Conservation (phyloP, 2,329 filamentous ascomycete genomes). For the Triangularia verruculosa region DNA sequence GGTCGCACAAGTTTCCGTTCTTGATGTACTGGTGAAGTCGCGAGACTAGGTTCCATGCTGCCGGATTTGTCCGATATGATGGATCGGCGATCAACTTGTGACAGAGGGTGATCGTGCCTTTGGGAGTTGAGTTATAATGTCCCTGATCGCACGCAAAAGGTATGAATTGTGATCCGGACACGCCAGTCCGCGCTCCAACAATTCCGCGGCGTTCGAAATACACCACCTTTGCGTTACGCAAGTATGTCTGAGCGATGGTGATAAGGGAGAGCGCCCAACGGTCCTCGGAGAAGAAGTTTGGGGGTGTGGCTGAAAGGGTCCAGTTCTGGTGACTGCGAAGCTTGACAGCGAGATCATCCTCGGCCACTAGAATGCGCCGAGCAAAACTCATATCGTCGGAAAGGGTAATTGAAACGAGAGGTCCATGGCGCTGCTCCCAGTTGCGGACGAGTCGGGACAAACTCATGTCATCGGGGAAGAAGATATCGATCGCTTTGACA, state of each 20-base stretch:
- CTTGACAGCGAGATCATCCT: not conserved
- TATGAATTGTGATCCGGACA: not conserved
- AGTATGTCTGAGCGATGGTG: not conserved
- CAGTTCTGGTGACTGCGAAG: not conserved
- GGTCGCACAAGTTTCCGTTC: too few relatives aligned
- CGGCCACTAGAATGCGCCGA: not conserved
- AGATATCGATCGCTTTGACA: not conserved
- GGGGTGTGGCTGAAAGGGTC: not conserved
- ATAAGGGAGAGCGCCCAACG: not conserved
- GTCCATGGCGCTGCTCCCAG: not conserved
- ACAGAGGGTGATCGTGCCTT: not conserved
- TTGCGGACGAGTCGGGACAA: not conserved
- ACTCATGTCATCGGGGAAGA: not conserved
- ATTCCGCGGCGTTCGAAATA: not conserved
- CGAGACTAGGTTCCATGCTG: not conserved
- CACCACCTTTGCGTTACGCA: not conserved
- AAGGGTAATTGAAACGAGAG: not conserved
- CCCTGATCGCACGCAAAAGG: not conserved
- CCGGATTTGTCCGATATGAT: not conserved
- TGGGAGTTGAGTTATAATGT: not conserved
- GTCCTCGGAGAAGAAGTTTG: not conserved
- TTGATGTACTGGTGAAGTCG: not conserved
- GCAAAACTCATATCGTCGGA: not conserved
- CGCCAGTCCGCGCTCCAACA: not conserved
- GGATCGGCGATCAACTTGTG: not conserved